Evolutionary conservation across 345 rosid genomes (phyloP).

Genomic region (Dipteronia sinensis): DNA sequence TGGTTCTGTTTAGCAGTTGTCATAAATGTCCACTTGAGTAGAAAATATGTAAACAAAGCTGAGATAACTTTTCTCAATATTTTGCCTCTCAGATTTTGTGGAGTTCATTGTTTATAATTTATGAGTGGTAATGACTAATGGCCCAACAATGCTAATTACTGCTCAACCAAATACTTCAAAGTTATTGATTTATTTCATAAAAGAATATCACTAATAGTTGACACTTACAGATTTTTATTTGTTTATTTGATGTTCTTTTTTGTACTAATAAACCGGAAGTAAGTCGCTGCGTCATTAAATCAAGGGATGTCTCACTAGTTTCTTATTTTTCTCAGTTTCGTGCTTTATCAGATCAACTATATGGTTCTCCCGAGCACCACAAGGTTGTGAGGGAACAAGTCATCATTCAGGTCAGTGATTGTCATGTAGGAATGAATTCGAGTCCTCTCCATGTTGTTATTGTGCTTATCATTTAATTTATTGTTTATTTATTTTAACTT

Average conservation of each 20-base stretch:
- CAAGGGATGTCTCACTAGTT: slow-evolving; percentile 17
- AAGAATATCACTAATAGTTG: not conserved
- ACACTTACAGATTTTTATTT: not conserved
- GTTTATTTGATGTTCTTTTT: not conserved
- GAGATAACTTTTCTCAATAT: no score
- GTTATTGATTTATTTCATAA: no score
- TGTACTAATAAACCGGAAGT: not conserved
- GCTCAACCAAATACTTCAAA: no score
- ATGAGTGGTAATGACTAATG: not conserved
- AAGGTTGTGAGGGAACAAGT: slow-evolving; percentile 70
- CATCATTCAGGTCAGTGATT: slow-evolving; percentile 58
- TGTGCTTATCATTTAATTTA: not conserved
- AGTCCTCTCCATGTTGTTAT: not conserved
- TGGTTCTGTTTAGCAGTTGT: not conserved
- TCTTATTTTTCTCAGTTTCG: slow-evolving; percentile 62
- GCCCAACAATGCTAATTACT: not conserved
- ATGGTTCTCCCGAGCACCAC: slow-evolving; percentile 76
- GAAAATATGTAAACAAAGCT: not conserved
- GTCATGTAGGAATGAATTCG: not conserved
- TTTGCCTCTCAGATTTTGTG: not conserved
- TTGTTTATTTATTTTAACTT: not conserved
- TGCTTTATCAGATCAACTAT: slow-evolving; percentile 86
- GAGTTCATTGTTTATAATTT: not conserved
- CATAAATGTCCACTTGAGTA: not conserved
- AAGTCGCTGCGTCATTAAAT: not conserved